Evolutionary conservation across 495 filamentous ascomycete species (phyloP).

Genomic region (Talaromyces thailandensis): DNA sequence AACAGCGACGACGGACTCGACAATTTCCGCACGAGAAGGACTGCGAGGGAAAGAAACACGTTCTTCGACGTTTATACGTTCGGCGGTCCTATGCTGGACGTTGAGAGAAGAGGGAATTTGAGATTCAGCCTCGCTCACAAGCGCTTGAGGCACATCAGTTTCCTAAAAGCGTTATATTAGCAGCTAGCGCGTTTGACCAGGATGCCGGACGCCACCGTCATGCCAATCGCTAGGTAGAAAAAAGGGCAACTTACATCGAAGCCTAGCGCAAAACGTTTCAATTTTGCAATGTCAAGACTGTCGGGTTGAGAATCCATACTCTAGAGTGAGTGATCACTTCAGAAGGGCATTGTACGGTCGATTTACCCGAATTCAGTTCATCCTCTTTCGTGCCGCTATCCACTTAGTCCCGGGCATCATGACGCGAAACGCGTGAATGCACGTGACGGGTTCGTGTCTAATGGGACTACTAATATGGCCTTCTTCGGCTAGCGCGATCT

Average conservation of each 20-base stretch:
- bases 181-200: slow-evolving; percentile 3
- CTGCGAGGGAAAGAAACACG: not conserved
- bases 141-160: slow-evolving; percentile 5
- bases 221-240: not conserved
- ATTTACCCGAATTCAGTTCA: not conserved
- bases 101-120: slow-evolving; percentile 3
- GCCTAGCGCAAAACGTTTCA: slow-evolving; percentile 43
- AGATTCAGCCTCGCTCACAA: slow-evolving; percentile 5
- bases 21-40: not conserved
- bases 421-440: slow-evolving; percentile 29
- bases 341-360: not conserved
- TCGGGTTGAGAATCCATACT: slow-evolving; percentile 38
- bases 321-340: not conserved
- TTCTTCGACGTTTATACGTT: not conserved
- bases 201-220: slow-evolving; percentile 2
- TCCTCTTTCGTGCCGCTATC: not conserved
- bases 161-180: slow-evolving; percentile 10
- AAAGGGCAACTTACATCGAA: slow-evolving; percentile 22
- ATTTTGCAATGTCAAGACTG: slow-evolving; percentile 38
- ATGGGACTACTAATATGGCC: slow-evolving; percentile 23
- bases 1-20: not conserved
- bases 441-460: slow-evolving; percentile 18
- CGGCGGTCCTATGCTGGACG: not conserved
- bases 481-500: slow-evolving; percentile 13
- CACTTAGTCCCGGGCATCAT: not conserved